These are phyloP conservation scores for Carex parvula DNA, from an alignment of 176 grass and related monocot species.

Conservation along the genomic window DNA sequence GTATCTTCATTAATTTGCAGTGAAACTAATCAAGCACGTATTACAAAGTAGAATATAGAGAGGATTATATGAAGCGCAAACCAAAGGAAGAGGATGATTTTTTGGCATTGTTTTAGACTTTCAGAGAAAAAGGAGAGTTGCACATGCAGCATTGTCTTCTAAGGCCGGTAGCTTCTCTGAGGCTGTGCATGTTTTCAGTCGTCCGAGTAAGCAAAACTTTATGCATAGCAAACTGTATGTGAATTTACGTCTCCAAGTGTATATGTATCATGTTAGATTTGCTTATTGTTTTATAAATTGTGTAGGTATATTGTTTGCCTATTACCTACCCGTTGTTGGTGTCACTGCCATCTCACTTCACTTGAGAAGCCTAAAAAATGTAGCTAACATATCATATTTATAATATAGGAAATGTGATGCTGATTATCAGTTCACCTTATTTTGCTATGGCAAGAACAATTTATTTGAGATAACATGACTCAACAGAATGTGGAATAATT, in stretches of 20 bases:
- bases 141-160: background rate
- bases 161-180: background rate
- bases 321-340: background rate
- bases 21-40: background rate
- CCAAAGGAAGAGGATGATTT: background rate
- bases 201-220: background rate
- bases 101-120: background rate
- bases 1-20: background rate
- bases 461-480: background rate
- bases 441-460: background rate
- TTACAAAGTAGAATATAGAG: background rate
- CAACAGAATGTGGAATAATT: background rate
- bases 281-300: background rate
- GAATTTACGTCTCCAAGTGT: too few relatives aligned
- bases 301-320: background rate
- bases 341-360: background rate
- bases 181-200: background rate
- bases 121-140: background rate
- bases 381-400: background rate
- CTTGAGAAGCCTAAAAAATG: background rate
- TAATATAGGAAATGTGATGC: background rate
- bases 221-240: background rate
- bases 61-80: background rate
- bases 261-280: too few relatives aligned
- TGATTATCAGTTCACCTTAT: background rate